Evolutionary conservation across 164 flowering plant species (phyloP).

Genomic region (Annona squamosa): DNA sequence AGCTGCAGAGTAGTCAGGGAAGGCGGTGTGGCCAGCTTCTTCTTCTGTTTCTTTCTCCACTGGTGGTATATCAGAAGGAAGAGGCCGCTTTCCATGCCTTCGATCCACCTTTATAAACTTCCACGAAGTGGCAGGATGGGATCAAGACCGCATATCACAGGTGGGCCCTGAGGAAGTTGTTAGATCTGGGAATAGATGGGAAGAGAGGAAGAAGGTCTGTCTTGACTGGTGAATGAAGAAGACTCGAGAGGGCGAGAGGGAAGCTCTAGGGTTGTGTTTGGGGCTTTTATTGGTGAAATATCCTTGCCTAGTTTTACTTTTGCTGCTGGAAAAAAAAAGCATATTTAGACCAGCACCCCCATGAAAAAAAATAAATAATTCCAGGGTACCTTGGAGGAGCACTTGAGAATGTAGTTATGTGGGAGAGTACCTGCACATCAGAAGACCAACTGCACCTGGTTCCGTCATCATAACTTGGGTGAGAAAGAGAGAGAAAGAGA

Average conservation of each 20-base stretch:
- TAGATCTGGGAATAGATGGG: background rate
- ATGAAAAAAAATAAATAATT: no score
- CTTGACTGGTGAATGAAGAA: background rate
- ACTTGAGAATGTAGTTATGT: background rate
- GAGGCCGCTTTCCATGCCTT: slow-evolving; percentile 13
- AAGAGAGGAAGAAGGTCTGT: background rate
- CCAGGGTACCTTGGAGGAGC: background rate
- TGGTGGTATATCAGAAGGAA: slow-evolving; percentile 32
- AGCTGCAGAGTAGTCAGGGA: slow-evolving; percentile 35
- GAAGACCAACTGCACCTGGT: background rate
- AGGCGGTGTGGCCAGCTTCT: slow-evolving; percentile 14
- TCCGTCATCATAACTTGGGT: background rate
- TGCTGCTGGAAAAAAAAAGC: background rate
- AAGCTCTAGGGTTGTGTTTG: background rate
- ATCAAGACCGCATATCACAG: background rate
- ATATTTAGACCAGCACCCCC: background rate
- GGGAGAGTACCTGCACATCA: background rate
- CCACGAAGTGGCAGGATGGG: background rate
- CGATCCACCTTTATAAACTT: slow-evolving; percentile 11
- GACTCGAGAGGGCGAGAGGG: background rate
- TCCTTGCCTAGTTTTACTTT: background rate
- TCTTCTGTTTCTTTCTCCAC: slow-evolving; percentile 35
- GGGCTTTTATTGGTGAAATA: background rate
- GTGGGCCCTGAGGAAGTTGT: background rate
- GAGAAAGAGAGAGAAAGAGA: background rate